Base-by-base conservation (phyloP, 2,329 filamentous ascomycete species). In the Colletotrichum zoysiae region DNA sequence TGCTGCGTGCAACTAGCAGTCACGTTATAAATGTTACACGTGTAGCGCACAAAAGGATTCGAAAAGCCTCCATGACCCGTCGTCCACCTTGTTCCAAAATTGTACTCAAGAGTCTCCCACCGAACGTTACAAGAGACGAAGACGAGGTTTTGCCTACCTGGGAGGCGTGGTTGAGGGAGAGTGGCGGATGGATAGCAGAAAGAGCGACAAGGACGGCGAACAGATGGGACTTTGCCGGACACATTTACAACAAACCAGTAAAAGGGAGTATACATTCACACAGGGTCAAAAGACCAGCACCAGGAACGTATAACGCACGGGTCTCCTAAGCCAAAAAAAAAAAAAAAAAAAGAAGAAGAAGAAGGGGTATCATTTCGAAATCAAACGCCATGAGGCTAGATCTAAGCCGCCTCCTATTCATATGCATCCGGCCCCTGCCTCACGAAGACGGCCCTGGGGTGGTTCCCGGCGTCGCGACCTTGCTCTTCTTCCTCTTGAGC, bases 401-500 rank as follows among this genome's bases (percentile, higher is more conserved):
- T 63, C 40, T n/a, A 55, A 38, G 20, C 46, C 20, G 5, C 30
- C 26, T 53, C 33, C 23, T 16, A 5, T 14, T 23, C 4, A 18
- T 14, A 42, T 38, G 20, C 20, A 38, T 8, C 55, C n/a, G 20
- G 12, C 12, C 7, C n/a, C 30, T 44, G 3, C 20, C 56, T n/a
- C 40, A 67, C 18, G 68, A 53, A 38, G 67, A 71, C 23, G 70
- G 56, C 16, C 55, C 67, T 2, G 70, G 67, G 26, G 67, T 73
- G 16, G 68, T 60, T 4, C 59, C 71, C 42, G 72, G 65, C 35
- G 64, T 74, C 11, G 64, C 67, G 65, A 83, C 80, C 75, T 85
- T 87, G 75, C 85, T 86, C 81, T 87, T 87, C 74, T 84, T 81
- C 68, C 84, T 80, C 77, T 84, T 86, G 1, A 81, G 81, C 76